These are phyloP conservation scores for Otatea glauca DNA, from an alignment of 176 grass and related monocot species.

Conservation along the genomic window DNA sequence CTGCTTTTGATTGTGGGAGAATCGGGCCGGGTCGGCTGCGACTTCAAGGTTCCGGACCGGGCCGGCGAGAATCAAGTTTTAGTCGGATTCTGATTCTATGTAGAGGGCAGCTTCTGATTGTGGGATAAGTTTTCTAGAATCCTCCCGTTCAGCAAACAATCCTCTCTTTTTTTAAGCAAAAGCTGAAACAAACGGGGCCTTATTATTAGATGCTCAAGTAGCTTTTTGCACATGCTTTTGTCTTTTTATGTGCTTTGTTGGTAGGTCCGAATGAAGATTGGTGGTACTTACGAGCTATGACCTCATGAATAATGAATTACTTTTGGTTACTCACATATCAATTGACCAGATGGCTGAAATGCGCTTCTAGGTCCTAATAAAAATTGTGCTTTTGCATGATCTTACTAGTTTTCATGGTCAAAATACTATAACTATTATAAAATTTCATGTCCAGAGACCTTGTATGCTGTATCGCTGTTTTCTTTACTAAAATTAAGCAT, in stretches of 20 bases:
- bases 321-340: constrained; percentile 23
- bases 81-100: no score
- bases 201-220: constrained; percentile 6
- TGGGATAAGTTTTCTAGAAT: no score
- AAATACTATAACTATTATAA: constrained; percentile 10
- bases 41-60: no score
- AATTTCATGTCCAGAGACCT: background rate
- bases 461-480: background rate
- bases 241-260: background rate
- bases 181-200: no score
- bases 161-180: no score
- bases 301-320: constrained; percentile 19
- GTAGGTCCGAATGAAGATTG: background rate
- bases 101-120: no score
- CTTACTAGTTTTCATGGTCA: background rate
- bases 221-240: constrained; percentile 14
- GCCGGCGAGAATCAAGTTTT: no score
- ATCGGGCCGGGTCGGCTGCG: no score
- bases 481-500: background rate
- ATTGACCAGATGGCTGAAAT: background rate
- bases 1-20: no score
- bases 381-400: constrained; percentile 13
- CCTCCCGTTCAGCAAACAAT: no score
- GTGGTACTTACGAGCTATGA: constrained; percentile 1
- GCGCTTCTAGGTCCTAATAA: background rate